Conservation (phyloP, 208 protist species). For the Wallacemonas sp. region DNA sequence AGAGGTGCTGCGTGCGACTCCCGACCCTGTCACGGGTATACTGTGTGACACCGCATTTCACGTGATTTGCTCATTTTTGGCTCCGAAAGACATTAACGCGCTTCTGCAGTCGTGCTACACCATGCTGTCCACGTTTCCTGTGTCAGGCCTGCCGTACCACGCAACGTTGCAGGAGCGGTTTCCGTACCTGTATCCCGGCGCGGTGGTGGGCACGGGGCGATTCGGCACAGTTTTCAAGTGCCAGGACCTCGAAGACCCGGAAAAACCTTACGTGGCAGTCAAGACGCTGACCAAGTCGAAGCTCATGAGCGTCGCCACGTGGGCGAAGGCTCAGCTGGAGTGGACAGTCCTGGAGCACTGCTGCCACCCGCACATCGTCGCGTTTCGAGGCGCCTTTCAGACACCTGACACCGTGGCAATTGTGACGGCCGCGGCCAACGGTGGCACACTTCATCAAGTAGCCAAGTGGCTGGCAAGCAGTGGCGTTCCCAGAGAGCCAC, state of each 20-base stretch:
- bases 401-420: slow-evolving; percentile 53
- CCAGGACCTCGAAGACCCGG: slow-evolving; percentile 39
- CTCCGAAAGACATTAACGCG: slow-evolving; percentile 29
- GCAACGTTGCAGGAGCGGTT: slow-evolving; percentile 53
- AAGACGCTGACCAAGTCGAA: slow-evolving; percentile 56
- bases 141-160: slow-evolving; percentile 37
- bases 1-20: slow-evolving; percentile 45
- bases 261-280: slow-evolving; percentile 41
- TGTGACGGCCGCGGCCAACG: slow-evolving; percentile 77
- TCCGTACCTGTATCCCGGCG: slow-evolving; percentile 64
- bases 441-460: slow-evolving; percentile 50
- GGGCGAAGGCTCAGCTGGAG: slow-evolving; percentile 52
- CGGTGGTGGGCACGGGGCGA: slow-evolving; percentile 56
- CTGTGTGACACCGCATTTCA: slow-evolving; percentile 34
- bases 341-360: slow-evolving; percentile 39
- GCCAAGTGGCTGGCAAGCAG: slow-evolving; percentile 35
- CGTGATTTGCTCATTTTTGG: slow-evolving; percentile 59
- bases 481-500: slow-evolving; percentile 39
- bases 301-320: slow-evolving; percentile 29
- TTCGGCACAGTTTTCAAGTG: slow-evolving; percentile 78
- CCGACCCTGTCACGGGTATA: slow-evolving; percentile 18
- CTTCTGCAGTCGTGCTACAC: slow-evolving; percentile 68
- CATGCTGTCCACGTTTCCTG: slow-evolving; percentile 48
- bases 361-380: slow-evolving; percentile 56
- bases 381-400: slow-evolving; percentile 69